Evolutionary conservation across 768 basidiomycete genomes (phyloP).

Genomic region (Leccinum subgranulosum): DNA sequence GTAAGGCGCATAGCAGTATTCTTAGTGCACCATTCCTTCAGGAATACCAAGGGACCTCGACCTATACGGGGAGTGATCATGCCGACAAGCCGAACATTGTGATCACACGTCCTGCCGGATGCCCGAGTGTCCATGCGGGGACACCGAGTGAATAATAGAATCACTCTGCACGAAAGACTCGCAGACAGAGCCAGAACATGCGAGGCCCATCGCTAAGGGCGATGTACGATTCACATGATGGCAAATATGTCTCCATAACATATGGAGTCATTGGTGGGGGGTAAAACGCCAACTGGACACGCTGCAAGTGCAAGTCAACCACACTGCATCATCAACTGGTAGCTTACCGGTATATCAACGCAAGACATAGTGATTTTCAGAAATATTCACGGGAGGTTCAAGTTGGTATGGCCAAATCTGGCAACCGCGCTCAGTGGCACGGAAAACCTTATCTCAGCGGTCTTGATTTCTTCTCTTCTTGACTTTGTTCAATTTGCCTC

Average conservation of each 20-base stretch:
- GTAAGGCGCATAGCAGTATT: background rate
- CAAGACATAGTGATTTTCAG: background rate
- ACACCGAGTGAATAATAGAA: background rate
- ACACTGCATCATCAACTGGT: background rate
- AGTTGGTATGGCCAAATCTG: conserved; percentile 19
- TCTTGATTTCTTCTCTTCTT: conserved; percentile 32
- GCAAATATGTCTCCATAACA: background rate
- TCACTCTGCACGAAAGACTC: background rate
- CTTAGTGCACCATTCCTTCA: conserved; percentile 14
- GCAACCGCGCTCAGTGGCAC: conserved; percentile 27
- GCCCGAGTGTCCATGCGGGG: background rate
- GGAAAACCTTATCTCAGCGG: conserved; percentile 36
- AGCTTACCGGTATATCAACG: background rate
- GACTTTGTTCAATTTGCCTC: conserved; percentile 22
- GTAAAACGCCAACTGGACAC: background rate
- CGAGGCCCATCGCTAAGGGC: background rate
- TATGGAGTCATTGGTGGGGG: background rate
- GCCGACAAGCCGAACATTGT: conserved; percentile 9
- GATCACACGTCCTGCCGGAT: background rate
- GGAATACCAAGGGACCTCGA: background rate
- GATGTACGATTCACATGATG: background rate
- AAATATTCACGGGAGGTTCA: background rate
- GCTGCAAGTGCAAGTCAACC: background rate
- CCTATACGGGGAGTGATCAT: background rate
- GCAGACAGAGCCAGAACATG: background rate